Conservation (phyloP, 2,329 filamentous ascomycete species). For the Capronia americana region DNA sequence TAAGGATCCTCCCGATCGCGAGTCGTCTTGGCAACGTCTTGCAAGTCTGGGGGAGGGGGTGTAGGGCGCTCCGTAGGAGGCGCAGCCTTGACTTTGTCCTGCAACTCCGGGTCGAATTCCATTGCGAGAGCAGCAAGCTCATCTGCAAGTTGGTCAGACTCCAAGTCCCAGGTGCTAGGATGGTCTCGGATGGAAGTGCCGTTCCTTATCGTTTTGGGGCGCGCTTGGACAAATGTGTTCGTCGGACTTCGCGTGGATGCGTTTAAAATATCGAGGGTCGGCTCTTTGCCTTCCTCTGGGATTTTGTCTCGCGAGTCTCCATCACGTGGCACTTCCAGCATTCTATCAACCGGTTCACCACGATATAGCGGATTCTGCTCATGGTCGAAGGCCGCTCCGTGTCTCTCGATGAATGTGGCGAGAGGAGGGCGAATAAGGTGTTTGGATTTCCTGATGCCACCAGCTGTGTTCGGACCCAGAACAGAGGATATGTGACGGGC, state of each 20-base stretch:
- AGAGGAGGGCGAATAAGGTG: conserved; percentile 35
- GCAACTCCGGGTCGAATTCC: conserved; percentile 46
- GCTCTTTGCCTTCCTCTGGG: conserved; percentile 10
- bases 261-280: conserved; percentile 16
- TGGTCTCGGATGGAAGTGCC: conserved; percentile 48
- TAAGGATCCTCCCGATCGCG: conserved; percentile 60
- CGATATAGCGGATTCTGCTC: conserved; percentile 25
- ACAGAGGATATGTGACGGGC: conserved; percentile 33
- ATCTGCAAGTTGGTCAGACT: conserved; percentile 50
- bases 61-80: conserved; percentile 6
- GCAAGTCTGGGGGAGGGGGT: not conserved
- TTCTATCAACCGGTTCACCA: conserved; percentile 28
- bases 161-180: conserved; percentile 50
- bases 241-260: conserved; percentile 47
- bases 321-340: conserved; percentile 18
- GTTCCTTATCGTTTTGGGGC: conserved; percentile 26
- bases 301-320: not conserved
- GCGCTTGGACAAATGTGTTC: conserved; percentile 40
- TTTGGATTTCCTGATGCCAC: conserved; percentile 32
- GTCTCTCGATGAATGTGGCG: conserved; percentile 39
- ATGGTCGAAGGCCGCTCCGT: conserved; percentile 16
- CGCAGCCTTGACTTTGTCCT: conserved; percentile 18
- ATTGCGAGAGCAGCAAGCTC: conserved; percentile 53
- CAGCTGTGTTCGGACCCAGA: conserved; percentile 24
- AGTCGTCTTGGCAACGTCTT: conserved; percentile 46